Percentiles rank a stretch among this genome's conserved stretches.
Conservation (phyloP, 352 stramenopile species). For the Phytophthora pluvialis region DNA sequence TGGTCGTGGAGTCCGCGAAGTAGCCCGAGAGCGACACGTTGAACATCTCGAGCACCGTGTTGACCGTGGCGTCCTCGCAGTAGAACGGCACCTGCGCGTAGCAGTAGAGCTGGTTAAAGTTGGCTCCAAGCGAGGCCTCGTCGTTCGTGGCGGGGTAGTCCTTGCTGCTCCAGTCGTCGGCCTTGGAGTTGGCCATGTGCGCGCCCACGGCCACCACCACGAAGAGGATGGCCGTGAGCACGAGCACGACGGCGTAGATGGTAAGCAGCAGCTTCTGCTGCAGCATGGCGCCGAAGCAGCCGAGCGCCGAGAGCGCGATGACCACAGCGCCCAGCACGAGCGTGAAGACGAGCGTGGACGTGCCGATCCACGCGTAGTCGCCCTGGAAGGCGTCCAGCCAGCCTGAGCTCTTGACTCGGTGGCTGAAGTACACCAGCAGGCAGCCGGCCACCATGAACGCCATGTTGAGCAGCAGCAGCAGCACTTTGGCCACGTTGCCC, state of each 20-base stretch:
- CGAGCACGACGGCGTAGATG: conserved; percentile 71
- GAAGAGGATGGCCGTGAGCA: conserved; percentile 69
- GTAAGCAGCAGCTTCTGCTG: conserved; percentile 74
- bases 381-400: conserved; percentile 80
- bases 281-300: conserved; percentile 75
- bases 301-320: conserved; percentile 65
- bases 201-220: conserved; percentile 67
- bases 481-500: conserved; percentile 78
- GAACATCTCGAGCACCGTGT: conserved; percentile 61
- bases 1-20: conserved; percentile 49
- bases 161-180: conserved; percentile 46
- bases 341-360: conserved; percentile 68
- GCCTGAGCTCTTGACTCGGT: conserved; percentile 64
- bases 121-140: conserved; percentile 60
- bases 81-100: conserved; percentile 83
- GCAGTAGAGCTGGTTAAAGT: conserved; percentile 88
- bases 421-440: conserved; percentile 84
- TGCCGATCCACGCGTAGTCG: conserved; percentile 72
- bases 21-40: conserved; percentile 51
- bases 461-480: conserved; percentile 88
- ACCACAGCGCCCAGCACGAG: conserved; percentile 75
- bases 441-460: conserved; percentile 78
- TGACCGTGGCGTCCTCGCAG: conserved; percentile 55
- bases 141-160: conserved; percentile 54
- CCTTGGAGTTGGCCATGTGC: conserved; percentile 61